Base-by-base conservation (phyloP, 495 filamentous ascomycete species). In the Trichoderma reesei region DNA sequence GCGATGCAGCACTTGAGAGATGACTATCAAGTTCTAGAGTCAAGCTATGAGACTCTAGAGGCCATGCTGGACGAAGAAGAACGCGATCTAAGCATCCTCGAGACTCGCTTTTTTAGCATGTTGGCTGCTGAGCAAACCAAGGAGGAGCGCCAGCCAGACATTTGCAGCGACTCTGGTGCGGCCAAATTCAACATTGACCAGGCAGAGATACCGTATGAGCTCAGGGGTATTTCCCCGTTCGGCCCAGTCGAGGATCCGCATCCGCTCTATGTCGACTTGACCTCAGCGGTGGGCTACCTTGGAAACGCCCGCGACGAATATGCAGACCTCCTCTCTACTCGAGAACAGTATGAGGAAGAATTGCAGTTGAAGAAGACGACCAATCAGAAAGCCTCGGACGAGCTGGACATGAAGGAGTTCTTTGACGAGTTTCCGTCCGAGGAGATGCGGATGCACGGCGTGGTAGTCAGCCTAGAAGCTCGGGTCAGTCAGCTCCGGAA, bases 221-320 rank as follows among this genome's bases (percentile, higher is more conserved):
- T 76, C 5, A 44, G 69, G 42, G 74, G 74, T 10, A 76, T 76
- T 39, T 70, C 67, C 0, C 67, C 46, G 0, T 65, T 71, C 0
- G 48, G 48, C 16, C 70, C 65, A 1, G 20, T 62, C 5, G 70
- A 72, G 3, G 74, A 76, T 38, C 62, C 73, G 0, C 74, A 76
- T 37, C 72, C 72, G 1, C 62, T 73, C 3, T 76, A 73, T 38
- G 64, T 62, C 10, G 39, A 67, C 0, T 65, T 76, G 37, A 63
- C 73, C 3, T 67, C 72, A 14, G 68, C 66, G 1, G 69, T 68
- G 6, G 72, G 64, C 1, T 69, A 74, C 20, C 65, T 66, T 18
- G 62, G 72, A 41, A 63, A 69, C 3, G 71, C 70, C 26, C 64
- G 65, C n/a, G 74, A 76, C 26, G 61, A 71, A 46, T 63, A 65